Conservation (phyloP, 768 basidiomycete genomes). For the Royoungia palumana region DNA sequence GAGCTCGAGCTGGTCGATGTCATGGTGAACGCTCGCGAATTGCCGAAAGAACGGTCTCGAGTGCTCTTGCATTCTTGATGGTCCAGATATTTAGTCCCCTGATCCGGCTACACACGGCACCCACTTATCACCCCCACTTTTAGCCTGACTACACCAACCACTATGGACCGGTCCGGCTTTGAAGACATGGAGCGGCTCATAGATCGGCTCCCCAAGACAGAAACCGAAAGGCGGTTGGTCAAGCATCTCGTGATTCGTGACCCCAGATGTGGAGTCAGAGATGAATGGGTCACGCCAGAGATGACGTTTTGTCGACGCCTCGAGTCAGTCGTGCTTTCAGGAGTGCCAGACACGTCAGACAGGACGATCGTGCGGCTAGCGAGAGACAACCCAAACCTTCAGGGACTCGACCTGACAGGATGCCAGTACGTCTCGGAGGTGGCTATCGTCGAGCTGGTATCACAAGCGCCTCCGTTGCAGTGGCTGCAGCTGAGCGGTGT, state of each 20-base stretch:
- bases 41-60: constrained; percentile 14
- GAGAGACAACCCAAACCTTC: constrained; percentile 57
- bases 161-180: constrained; percentile 27
- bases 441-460: constrained; percentile 70
- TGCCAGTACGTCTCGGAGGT: constrained; percentile 76
- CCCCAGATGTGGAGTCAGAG: constrained; percentile 40
- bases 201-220: constrained; percentile 57
- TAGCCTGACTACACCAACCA: not conserved
- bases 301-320: constrained; percentile 62
- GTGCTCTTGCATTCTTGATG: too few relatives aligned
- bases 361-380: constrained; percentile 64
- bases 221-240: constrained; percentile 56
- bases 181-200: constrained; percentile 58
- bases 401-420: constrained; percentile 71
- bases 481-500: constrained; percentile 71
- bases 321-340: constrained; percentile 64
- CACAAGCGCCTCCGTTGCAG: constrained; percentile 63
- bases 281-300: constrained; percentile 57
- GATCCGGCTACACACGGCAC: constrained; percentile 4
- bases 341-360: constrained; percentile 67
- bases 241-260: constrained; percentile 56
- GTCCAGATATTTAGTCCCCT: too few relatives aligned
- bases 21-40: constrained; percentile 19
- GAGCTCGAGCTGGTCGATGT: constrained; percentile 48
- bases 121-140: not conserved